These are phyloP conservation scores for Escallonia herrerae DNA, from an alignment of 129 eudicot species.

Conservation along the genomic window DNA sequence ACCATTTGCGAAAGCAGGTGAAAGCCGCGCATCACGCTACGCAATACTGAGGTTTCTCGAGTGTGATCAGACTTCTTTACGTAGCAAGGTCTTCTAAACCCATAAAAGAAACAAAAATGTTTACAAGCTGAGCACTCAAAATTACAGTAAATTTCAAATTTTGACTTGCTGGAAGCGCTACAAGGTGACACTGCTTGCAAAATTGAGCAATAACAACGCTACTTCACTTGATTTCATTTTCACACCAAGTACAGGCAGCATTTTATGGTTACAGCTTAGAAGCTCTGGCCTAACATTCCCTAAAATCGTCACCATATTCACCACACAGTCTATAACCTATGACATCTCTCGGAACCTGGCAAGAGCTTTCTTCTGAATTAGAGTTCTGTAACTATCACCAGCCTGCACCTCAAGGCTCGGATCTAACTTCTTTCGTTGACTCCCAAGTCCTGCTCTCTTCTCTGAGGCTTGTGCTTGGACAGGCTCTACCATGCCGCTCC, in stretches of 20 bases:
- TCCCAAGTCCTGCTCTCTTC: constrained; percentile 85
- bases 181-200: too few species aligned
- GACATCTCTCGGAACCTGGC: constrained; percentile 97
- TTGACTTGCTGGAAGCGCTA: too few species aligned
- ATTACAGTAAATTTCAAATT: too few species aligned
- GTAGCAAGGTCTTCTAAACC: too few species aligned
- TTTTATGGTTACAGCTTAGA: neutral
- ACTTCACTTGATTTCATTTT: neutral
- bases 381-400: constrained; percentile 88
- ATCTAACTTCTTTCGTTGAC: constrained; percentile 82
- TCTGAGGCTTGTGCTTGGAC: constrained; percentile 81
- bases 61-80: too few species aligned
- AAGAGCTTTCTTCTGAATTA: constrained; percentile 94
- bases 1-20: too few species aligned
- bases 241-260: neutral
- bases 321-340: neutral
- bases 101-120: too few species aligned
- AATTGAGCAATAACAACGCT: neutral
- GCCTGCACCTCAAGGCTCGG: constrained; percentile 92
- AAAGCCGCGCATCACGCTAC: too few species aligned
- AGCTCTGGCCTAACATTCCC: neutral
- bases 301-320: neutral
- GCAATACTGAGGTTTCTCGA: too few species aligned
- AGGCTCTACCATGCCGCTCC: constrained; percentile 98
- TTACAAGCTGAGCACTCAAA: too few species aligned